These are phyloP conservation scores for Pisolithus tinctorius DNA, from an alignment of 768 basidiomycete species.

Conservation along the genomic window DNA sequence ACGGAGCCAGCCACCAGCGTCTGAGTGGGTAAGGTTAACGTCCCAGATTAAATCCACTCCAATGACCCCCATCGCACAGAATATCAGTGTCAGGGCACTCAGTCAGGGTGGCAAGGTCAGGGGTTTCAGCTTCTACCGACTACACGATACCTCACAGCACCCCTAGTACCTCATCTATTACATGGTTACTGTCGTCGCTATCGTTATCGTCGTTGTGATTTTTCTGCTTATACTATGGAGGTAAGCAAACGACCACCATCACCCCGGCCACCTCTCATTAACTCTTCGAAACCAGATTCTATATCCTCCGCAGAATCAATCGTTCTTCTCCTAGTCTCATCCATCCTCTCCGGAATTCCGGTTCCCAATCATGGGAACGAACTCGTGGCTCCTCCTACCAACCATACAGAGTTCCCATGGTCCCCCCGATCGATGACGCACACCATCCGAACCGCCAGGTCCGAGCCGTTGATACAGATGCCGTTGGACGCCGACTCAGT, in stretches of 20 bases:
- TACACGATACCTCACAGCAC: neutral
- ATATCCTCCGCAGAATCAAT: slow-evolving; percentile 19
- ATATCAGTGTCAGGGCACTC: too few relatives aligned
- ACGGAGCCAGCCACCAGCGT: too few relatives aligned
- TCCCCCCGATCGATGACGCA: slow-evolving; percentile 13
- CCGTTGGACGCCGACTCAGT: slow-evolving; percentile 31
- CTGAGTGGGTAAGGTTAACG: too few relatives aligned
- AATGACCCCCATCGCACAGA: too few relatives aligned
- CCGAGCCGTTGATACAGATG: slow-evolving; percentile 33
- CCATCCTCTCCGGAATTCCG: neutral
- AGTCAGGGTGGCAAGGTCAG: too few relatives aligned
- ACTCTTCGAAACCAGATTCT: slow-evolving; percentile 8
- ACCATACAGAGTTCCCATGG: slow-evolving; percentile 10
- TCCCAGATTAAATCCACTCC: too few relatives aligned
- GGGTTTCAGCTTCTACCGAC: too few relatives aligned
- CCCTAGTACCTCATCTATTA: slow-evolving; percentile 21
- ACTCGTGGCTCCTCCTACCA: slow-evolving; percentile 8
- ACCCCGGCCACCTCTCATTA: slow-evolving; percentile 2
- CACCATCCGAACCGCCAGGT: slow-evolving; percentile 17
- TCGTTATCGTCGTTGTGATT: slow-evolving; percentile 8
- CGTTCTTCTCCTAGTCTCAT: slow-evolving; percentile 17
- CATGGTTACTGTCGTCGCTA: slow-evolving; percentile 7
- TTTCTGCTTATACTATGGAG: slow-evolving; percentile 15
- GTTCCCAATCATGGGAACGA: neutral
- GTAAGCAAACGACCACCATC: slow-evolving; percentile 3